These are phyloP conservation scores for Dorcoceras hygrometricum DNA, from an alignment of 257 asterid genomes.

Conservation along the genomic window DNA sequence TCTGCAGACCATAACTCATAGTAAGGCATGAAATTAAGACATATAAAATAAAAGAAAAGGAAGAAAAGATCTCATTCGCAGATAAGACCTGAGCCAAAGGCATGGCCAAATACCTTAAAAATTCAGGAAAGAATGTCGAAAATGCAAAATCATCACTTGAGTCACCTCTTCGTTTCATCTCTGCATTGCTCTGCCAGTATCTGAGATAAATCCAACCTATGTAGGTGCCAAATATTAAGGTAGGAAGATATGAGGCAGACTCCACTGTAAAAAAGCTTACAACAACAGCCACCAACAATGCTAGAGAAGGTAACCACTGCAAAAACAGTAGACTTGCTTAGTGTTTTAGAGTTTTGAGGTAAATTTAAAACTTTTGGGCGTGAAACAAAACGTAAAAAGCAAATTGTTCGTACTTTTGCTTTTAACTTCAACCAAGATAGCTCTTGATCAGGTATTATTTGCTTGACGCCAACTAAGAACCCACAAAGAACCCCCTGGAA, in stretches of 20 bases:
- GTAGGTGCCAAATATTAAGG: constrained; percentile 72
- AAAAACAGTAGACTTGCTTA: constrained; percentile 28
- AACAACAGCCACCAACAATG: constrained; percentile 51
- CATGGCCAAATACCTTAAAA: constrained; percentile 44
- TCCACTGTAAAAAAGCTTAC: constrained; percentile 71
- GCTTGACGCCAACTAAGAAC: constrained; percentile 83
- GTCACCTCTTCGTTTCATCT: constrained; percentile 77
- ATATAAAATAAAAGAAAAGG: constrained; percentile 10
- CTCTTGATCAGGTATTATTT: constrained; percentile 87
- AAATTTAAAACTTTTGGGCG: background rate
- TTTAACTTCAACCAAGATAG: constrained; percentile 62
- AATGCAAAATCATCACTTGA: constrained; percentile 93
- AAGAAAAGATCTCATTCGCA: constrained; percentile 1
- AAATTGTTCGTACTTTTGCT: constrained; percentile 57
- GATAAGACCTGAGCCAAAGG: background rate
- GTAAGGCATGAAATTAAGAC: constrained; percentile 23
- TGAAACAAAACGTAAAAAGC: background rate
- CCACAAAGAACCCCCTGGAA: constrained; percentile 92
- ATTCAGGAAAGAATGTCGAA: constrained; percentile 75
- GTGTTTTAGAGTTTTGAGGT: background rate
- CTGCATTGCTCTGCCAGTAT: constrained; percentile 80
- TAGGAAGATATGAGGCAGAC: constrained; percentile 71
- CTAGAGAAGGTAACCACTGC: constrained; percentile 94
- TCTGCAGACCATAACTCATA: constrained; percentile 41
- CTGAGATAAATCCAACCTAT: constrained; percentile 90